These are phyloP conservation scores for Cercospora citrullina DNA, from an alignment of 2,329 filamentous ascomycete genomes.

Conservation along the genomic window DNA sequence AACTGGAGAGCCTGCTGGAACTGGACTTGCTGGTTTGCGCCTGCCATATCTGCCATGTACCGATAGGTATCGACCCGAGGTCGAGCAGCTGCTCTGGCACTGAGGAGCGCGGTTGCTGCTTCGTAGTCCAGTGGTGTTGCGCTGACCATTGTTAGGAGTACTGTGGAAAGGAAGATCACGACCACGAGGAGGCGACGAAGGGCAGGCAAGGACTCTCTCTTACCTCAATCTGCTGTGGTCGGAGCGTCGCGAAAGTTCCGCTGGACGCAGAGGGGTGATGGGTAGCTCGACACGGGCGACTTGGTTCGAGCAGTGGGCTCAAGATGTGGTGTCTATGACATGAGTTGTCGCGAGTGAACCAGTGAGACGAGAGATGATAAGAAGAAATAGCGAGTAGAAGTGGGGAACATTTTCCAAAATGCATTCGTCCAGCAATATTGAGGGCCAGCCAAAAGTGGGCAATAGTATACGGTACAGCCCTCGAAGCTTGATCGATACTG, in stretches of 20 bases:
- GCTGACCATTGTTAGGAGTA: constrained; percentile 3
- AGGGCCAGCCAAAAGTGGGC: neutral
- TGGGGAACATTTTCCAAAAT: neutral
- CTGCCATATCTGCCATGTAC: constrained; percentile 4
- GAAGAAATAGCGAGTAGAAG: neutral
- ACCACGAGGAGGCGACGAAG: neutral
- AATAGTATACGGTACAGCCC: neutral
- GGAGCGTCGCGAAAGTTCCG: neutral
- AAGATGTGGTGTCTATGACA: neutral
- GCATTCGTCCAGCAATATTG: neutral
- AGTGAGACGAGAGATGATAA: neutral
- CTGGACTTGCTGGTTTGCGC: neutral
- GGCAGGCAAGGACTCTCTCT: neutral
- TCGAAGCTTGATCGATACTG: neutral
- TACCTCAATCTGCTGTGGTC: neutral
- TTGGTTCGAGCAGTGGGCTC: neutral
- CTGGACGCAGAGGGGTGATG: neutral
- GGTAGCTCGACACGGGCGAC: neutral
- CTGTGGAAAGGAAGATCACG: neutral
- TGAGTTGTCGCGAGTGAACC: neutral
- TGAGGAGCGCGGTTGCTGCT: constrained; percentile 5
- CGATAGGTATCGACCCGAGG: neutral
- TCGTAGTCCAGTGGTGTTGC: constrained; percentile 2
- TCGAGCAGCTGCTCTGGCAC: neutral
- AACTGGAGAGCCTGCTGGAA: neutral